phyloP scores from a whole-genome alignment of 495 filamentous ascomycete genomes.

The Aspergillus bridgeri region DNA sequence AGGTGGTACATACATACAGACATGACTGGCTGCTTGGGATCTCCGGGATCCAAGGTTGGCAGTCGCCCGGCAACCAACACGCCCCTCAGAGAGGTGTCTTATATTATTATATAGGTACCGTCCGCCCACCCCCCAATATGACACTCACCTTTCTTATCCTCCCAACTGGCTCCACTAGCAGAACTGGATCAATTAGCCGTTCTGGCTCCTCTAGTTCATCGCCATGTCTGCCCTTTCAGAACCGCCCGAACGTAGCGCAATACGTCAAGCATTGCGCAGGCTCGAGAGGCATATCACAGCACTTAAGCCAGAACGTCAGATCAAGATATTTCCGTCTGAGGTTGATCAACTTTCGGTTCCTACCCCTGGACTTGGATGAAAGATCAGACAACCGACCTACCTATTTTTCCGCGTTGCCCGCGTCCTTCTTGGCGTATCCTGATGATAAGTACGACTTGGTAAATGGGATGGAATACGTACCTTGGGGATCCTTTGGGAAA shows the following conservation, averaged over 20 bases:
- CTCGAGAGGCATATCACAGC: background rate
- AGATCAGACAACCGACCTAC: background rate
- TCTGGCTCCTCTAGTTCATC: too few species aligned
- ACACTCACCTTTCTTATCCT: too few species aligned
- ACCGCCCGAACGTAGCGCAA: background rate
- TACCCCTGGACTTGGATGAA: conserved; percentile 2
- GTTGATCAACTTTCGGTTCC: background rate
- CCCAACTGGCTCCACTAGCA: too few species aligned
- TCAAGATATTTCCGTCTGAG: background rate
- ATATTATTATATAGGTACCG: too few species aligned
- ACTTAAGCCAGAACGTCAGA: background rate
- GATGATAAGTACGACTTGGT: conserved; percentile 3
- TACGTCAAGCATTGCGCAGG: conserved; percentile 1
- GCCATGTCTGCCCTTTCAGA: background rate
- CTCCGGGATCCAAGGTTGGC: too few species aligned
- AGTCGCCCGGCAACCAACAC: too few species aligned
- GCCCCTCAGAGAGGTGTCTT: too few species aligned
- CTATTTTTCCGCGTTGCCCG: background rate
- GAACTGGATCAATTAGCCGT: too few species aligned
- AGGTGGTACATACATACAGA: too few species aligned
- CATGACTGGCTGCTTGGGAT: too few species aligned
- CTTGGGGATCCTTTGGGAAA: too few species aligned
- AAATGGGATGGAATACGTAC: background rate
- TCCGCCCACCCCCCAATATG: too few species aligned
- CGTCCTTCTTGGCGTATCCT: background rate